phyloP scores from a whole-genome alignment of 768 basidiomycete species.

The Tylopilus sp. region DNA sequence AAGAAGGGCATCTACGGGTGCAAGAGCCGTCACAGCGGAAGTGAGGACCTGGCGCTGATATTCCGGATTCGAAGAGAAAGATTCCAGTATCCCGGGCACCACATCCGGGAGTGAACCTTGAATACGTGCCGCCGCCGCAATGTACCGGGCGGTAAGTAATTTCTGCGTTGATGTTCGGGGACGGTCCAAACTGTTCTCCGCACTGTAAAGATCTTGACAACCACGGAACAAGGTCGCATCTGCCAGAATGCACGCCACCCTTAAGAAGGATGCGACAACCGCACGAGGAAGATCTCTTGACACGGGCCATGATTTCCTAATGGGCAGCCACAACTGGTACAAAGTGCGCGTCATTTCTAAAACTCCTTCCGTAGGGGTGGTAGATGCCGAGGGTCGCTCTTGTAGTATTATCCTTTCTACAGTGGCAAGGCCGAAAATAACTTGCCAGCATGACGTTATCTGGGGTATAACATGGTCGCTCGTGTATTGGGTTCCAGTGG shows the following conservation, averaged over 20 bases:
- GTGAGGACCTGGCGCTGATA: constrained; percentile 30
- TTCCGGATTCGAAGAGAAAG: constrained; percentile 18
- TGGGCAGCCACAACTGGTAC: constrained; percentile 41
- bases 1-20: constrained; percentile 27
- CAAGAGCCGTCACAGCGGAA: constrained; percentile 16
- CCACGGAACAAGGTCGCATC: constrained; percentile 37
- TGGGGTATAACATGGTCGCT: constrained; percentile 3
- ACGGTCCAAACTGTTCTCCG: constrained; percentile 21
- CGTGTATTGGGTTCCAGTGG: not conserved
- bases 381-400: not conserved
- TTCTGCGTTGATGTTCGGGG: not conserved
- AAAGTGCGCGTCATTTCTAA: constrained; percentile 32
- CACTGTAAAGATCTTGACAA: constrained; percentile 34
- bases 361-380: constrained; percentile 9
- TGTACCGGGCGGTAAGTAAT: constrained; percentile 21
- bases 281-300: constrained; percentile 29
- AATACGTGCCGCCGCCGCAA: constrained; percentile 27
- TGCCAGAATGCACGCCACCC: constrained; percentile 37
- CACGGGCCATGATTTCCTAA: constrained; percentile 24
- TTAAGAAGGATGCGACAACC: constrained; percentile 44
- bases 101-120: constrained; percentile 25
- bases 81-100: constrained; percentile 31
- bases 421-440: constrained; percentile 39
- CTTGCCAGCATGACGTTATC: constrained; percentile 34
- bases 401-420: constrained; percentile 32